Percentiles rank a stretch among this genome's conserved stretches.
These are phyloP conservation scores for Solanum etuberosum DNA, from an alignment of 257 asterid genomes.

Conservation along the genomic window DNA sequence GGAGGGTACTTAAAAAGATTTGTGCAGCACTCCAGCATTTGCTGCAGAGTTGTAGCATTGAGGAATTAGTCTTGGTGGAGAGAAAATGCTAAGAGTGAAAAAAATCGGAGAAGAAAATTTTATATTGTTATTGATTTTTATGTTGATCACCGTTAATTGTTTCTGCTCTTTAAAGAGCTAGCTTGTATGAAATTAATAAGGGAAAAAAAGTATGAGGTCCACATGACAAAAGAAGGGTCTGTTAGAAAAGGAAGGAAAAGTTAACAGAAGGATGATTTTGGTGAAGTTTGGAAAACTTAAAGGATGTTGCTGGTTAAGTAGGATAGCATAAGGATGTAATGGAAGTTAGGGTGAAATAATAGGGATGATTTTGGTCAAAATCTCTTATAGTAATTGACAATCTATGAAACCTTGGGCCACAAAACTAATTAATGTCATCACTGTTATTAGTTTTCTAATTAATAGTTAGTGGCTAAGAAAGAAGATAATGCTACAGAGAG, in stretches of 20 bases:
- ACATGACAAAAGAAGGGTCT: background rate
- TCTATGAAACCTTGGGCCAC: background rate
- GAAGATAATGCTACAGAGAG: background rate
- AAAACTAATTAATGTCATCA: background rate
- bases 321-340: background rate
- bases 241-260: background rate
- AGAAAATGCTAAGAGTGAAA: background rate
- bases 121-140: background rate
- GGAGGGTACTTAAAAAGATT: background rate
- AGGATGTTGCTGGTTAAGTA: background rate
- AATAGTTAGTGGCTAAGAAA: background rate
- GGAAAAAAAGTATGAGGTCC: background rate
- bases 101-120: background rate
- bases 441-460: background rate
- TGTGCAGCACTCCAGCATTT: background rate
- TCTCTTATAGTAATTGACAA: background rate
- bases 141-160: background rate
- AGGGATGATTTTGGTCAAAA: background rate
- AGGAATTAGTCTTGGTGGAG: background rate
- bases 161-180: background rate
- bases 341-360: background rate
- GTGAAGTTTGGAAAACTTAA: background rate
- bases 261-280: background rate
- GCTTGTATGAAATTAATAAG: background rate
- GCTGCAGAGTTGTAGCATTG: background rate